Base-by-base conservation (phyloP, 1,139 yeast species). In the Eremothecium gossypii region DNA sequence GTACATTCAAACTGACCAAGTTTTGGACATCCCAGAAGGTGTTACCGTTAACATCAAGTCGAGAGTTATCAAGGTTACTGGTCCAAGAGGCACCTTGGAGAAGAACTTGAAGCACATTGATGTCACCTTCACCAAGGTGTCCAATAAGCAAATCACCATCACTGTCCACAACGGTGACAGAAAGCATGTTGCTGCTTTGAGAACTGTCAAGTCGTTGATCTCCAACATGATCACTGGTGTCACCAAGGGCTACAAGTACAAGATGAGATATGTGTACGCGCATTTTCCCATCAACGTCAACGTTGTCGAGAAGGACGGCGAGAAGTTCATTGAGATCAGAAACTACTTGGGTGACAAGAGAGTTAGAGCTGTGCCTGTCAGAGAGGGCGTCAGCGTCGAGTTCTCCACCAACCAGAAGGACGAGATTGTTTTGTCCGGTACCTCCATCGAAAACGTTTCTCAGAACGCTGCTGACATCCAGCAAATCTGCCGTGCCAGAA, bases 201-300 rank as follows among this genome's bases (percentile, higher is more conserved):
- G 97, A 80, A 91, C 98, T 54, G 97, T 91, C 72, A 87, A 87
- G 77, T 85, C 97, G 59, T 76, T 91, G 68, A 77, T 91, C 64
- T 69, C 86, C 67, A 91, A 93, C 86, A 73, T 91, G 80, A 73
- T 91, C 75, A 85, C 85, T 58, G 98, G 99, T 83, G 98, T 91
- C 67, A 91, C 98, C 71, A 83, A 83, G 78, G 97, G 98, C 72
- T 91, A 76, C 95, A 81, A 83, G 76, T 91, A 91, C 94, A 91
- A 91, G 87, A 82, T 91, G 96, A 86, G 97, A 79, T 89, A 87
- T 72, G 98, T 91, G 59, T 93, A 91, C 70, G 99, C 98, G 82
- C 98, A 93, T 85, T 91, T 91, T 95, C 99, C 98, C 70, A 93
- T 93, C 75, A 91, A 93, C 74, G 96, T 91, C 61, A 91, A 89